Conservation (phyloP, 1,139 yeast species). For the Blastobotrys serpentis region DNA sequence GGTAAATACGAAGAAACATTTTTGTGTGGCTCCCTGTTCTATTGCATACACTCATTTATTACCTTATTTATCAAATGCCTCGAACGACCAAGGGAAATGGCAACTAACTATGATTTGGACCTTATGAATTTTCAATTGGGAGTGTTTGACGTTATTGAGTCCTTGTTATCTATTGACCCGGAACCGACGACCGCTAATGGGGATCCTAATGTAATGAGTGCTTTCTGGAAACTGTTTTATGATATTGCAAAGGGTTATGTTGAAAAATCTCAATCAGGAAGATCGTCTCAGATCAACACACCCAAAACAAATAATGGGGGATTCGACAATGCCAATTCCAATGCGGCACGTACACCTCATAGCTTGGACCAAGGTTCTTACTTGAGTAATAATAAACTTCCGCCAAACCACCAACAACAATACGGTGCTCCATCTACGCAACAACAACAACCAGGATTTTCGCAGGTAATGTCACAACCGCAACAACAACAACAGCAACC, state of each 20-base stretch:
- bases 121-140: conserved; percentile 23
- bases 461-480: neutral
- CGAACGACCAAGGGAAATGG: conserved; percentile 27
- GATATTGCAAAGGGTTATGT: conserved; percentile 21
- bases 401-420: neutral
- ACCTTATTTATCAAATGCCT: conserved; percentile 32
- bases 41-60: conserved; percentile 28
- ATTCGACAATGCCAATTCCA: neutral
- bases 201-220: conserved; percentile 10
- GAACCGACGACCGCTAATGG: neutral
- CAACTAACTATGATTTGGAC: conserved; percentile 28
- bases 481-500: neutral
- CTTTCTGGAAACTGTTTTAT: conserved; percentile 24
- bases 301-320: neutral
- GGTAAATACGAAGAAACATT: conserved; percentile 22
- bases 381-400: neutral
- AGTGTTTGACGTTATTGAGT: conserved; percentile 8
- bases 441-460: too few species aligned
- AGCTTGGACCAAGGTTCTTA: neutral
- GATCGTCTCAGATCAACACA: neutral
- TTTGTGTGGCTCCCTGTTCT: conserved; percentile 25
- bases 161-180: neutral
- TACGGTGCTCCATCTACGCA: neutral
- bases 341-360: neutral
- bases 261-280: conserved; percentile 13